Conservation (phyloP, 352 stramenopile species). For the Blastocystis sp. region DNA sequence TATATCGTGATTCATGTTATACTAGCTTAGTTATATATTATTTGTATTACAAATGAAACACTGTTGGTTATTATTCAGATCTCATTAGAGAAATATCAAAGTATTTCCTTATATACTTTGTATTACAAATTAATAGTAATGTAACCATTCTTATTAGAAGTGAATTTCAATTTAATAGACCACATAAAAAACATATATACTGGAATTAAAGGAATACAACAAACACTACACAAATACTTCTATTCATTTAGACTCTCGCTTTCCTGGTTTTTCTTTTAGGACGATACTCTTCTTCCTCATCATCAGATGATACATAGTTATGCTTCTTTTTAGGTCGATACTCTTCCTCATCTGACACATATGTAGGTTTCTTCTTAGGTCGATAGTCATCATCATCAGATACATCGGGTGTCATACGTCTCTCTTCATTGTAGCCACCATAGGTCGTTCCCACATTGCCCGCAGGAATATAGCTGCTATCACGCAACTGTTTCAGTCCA, state of each 20-base stretch:
- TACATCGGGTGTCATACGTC: neutral
- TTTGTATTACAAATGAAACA: no score
- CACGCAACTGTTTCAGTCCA: neutral
- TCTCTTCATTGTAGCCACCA: neutral
- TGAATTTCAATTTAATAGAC: no score
- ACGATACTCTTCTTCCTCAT: neutral
- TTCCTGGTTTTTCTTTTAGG: neutral
- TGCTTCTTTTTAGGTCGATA: neutral
- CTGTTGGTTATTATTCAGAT: no score
- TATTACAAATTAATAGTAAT: no score
- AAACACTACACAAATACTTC: neutral
- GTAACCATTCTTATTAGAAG: no score
- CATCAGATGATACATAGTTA: neutral
- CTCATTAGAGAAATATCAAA: no score
- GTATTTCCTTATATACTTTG: no score
- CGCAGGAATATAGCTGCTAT: neutral
- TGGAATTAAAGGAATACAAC: neutral
- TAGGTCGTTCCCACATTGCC: slow-evolving; percentile 2
- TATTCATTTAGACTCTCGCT: neutral
- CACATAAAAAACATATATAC: no score
- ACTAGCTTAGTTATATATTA: no score
- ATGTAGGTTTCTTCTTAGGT: neutral
- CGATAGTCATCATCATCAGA: neutral
- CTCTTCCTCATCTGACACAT: neutral
- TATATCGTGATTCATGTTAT: no score